Percentiles rank a stretch among this genome's conserved stretches.
These are phyloP conservation scores for Phytopythium delawarense DNA, from an alignment of 352 stramenopile genomes.

Conservation along the genomic window DNA sequence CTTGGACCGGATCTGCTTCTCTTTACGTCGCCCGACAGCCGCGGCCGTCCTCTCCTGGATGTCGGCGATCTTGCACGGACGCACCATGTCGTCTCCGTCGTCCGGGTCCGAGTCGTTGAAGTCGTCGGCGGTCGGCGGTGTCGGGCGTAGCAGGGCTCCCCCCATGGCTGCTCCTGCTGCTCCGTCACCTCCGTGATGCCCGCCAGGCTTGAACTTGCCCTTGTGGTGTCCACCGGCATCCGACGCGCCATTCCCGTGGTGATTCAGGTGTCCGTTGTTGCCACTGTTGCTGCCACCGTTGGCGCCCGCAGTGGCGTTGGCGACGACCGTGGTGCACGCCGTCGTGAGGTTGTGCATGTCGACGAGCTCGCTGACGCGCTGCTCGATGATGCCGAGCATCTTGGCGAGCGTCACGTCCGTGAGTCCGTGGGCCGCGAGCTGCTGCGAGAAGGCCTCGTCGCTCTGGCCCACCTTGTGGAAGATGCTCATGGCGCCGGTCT, in stretches of 20 bases:
- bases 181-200: constrained; percentile 6
- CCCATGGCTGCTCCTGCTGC: background rate
- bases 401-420: constrained; percentile 82
- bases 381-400: constrained; percentile 79
- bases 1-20: constrained; percentile 57
- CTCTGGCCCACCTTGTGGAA: constrained; percentile 79
- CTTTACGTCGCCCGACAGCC: constrained; percentile 56
- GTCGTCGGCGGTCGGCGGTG: constrained; percentile 58
- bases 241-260: background rate
- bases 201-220: constrained; percentile 21
- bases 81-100: constrained; percentile 55
- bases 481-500: constrained; percentile 63
- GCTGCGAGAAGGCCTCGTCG: constrained; percentile 70
- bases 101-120: constrained; percentile 75
- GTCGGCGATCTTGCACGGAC: constrained; percentile 69
- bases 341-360: constrained; percentile 86
- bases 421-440: constrained; percentile 61
- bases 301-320: background rate
- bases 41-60: constrained; percentile 78
- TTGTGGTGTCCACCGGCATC: constrained; percentile 20
- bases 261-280: constrained; percentile 5
- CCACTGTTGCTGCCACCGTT: constrained; percentile 2
- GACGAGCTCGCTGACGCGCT: constrained; percentile 80
- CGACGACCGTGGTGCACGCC: constrained; percentile 27
- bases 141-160: constrained; percentile 37